phyloP scores from a whole-genome alignment of 768 basidiomycete genomes.

The Glaciozyma antarctica region DNA sequence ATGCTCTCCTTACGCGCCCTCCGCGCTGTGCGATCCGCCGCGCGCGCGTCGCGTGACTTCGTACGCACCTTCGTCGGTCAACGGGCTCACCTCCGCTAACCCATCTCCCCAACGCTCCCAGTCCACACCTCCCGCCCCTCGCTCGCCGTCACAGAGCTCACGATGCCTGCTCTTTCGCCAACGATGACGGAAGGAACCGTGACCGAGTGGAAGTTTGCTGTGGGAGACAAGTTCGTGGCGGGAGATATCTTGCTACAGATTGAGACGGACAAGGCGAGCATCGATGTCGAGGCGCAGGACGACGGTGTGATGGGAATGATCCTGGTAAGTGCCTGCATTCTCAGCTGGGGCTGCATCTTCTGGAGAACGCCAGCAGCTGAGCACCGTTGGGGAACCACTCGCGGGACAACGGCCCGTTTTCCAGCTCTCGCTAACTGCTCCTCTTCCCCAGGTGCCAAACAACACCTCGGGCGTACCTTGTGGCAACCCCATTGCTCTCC shows the following conservation, averaged over 20 bases:
- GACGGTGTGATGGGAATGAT: slow-evolving; percentile 96
- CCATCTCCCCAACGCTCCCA: background rate
- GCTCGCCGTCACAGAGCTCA: slow-evolving; percentile 40
- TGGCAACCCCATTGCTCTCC: slow-evolving; percentile 78
- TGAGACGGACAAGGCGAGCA: slow-evolving; percentile 83
- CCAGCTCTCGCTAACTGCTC: slow-evolving; percentile 62
- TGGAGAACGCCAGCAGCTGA: background rate
- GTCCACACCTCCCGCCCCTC: background rate
- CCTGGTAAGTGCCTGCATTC: slow-evolving; percentile 70
- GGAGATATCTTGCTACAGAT: slow-evolving; percentile 92
- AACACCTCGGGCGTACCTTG: slow-evolving; percentile 78
- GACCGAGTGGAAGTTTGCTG: slow-evolving; percentile 96
- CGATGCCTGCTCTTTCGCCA: slow-evolving; percentile 99
- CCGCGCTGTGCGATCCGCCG: too few relatives aligned
- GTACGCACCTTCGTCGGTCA: background rate
- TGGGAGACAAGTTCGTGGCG: slow-evolving; percentile 75
- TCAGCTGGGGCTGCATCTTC: slow-evolving; percentile 31
- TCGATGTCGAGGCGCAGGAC: slow-evolving; percentile 98
- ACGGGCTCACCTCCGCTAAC: background rate
- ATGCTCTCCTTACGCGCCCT: too few relatives aligned
- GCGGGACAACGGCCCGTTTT: slow-evolving; percentile 67
- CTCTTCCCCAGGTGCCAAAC: slow-evolving; percentile 50
- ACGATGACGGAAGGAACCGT: slow-evolving; percentile 99
- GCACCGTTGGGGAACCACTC: background rate
- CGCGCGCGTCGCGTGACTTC: too few relatives aligned